Percentiles rank a stretch among this genome's conserved stretches.
Evolutionary conservation across 1,284 basidiomycete species (phyloP).

Genomic region (Apiotrichum mycotoxinovorans): DNA sequence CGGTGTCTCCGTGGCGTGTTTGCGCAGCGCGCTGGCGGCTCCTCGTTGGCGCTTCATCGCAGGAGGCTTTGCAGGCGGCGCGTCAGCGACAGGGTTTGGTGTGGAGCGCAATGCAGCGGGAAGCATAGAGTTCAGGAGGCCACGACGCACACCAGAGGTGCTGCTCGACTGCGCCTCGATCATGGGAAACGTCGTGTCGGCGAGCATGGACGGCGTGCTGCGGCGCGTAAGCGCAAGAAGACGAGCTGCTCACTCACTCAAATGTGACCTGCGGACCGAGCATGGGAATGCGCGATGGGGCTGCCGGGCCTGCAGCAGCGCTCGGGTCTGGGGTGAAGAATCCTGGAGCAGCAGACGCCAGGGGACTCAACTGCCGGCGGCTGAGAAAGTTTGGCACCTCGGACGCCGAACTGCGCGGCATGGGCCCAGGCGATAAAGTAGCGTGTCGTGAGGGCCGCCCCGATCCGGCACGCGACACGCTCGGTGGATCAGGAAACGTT

Average conservation of each 20-base stretch:
- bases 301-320: constrained; percentile 5
- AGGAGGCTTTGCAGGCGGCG: constrained; percentile 34
- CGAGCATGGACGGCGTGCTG: constrained; percentile 35
- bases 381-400: constrained; percentile 55
- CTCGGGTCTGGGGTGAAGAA: constrained; percentile 68
- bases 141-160: constrained; percentile 24
- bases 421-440: constrained; percentile 50
- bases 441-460: constrained; percentile 53
- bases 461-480: constrained; percentile 24
- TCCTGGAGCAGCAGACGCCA: constrained; percentile 48
- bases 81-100: constrained; percentile 18
- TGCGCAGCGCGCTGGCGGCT: constrained; percentile 8
- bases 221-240: background rate
- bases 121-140: constrained; percentile 30
- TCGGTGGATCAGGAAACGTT: constrained; percentile 34
- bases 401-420: constrained; percentile 45
- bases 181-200: constrained; percentile 39
- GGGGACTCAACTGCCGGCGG: constrained; percentile 49
- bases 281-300: constrained; percentile 26
- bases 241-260: no score
- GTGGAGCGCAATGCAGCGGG: constrained; percentile 26
- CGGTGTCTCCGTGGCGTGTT: constrained; percentile 7
- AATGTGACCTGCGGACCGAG: constrained; percentile 31
- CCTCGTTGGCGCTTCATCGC: constrained; percentile 46
- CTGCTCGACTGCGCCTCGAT: constrained; percentile 20